Conservation (phyloP, 73 alveolate species). For the Tetrahymena malaccensis region DNA sequence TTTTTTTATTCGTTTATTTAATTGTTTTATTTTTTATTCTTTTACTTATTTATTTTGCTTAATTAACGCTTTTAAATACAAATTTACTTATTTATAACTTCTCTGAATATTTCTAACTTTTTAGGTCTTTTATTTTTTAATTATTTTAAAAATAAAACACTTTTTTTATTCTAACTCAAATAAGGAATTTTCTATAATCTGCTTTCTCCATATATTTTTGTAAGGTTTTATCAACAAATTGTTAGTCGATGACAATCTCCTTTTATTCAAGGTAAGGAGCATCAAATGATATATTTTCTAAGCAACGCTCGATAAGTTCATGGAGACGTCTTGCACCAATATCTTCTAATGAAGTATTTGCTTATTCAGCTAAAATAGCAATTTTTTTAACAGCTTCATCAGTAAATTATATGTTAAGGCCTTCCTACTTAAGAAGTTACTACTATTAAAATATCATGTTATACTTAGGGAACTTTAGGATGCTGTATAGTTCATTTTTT, state of each 20-base stretch:
- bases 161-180: background rate
- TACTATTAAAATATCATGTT: slow-evolving; percentile 43
- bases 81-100: background rate
- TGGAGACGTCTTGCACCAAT: slow-evolving; percentile 73
- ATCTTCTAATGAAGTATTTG: slow-evolving; percentile 41
- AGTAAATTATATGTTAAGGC: slow-evolving; percentile 30
- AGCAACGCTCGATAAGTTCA: slow-evolving; percentile 45
- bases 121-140: too few relatives aligned
- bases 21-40: too few relatives aligned
- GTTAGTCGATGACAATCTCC: background rate
- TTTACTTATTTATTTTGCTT: too few relatives aligned
- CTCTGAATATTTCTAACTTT: background rate
- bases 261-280: background rate
- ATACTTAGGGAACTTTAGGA: slow-evolving; percentile 49
- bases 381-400: slow-evolving; percentile 53
- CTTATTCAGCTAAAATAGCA: slow-evolving; percentile 43
- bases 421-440: slow-evolving; percentile 56
- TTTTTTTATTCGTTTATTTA: too few relatives aligned
- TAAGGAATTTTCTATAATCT: background rate
- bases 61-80: too few relatives aligned
- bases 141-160: background rate
- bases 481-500: slow-evolving; percentile 42
- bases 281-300: background rate
- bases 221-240: background rate
- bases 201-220: background rate